phyloP scores from a whole-genome alignment of 2,329 filamentous ascomycete species.

The Fusarium paranaense region DNA sequence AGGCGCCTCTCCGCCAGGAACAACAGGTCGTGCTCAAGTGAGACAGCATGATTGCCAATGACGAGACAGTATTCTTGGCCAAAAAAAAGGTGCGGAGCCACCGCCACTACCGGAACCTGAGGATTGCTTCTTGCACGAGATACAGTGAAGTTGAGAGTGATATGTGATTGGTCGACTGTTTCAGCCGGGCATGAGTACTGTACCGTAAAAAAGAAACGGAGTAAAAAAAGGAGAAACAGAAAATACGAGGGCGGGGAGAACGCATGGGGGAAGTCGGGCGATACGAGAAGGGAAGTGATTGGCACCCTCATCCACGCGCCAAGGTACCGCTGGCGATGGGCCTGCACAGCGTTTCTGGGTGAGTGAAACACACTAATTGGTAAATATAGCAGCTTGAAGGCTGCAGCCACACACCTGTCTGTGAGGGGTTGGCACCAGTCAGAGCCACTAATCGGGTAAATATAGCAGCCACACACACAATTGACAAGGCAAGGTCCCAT shows the following conservation, averaged over 20 bases:
- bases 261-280: slow-evolving; percentile 3
- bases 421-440: slow-evolving; percentile 24
- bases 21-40: not conserved
- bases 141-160: not conserved
- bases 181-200: not conserved
- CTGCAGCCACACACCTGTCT: slow-evolving; percentile 15
- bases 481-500: not conserved
- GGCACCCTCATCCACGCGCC: slow-evolving; percentile 23
- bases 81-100: not conserved
- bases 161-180: not conserved
- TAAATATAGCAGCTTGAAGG: slow-evolving; percentile 23
- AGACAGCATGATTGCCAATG: slow-evolving; percentile 15
- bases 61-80: not conserved
- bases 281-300: slow-evolving; percentile 33
- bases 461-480: not conserved
- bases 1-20: not conserved
- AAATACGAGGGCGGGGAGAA: slow-evolving; percentile 23
- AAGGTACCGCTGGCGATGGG: not conserved
- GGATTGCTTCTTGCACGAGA: not conserved
- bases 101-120: slow-evolving; percentile 2
- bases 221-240: not conserved
- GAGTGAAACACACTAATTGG: slow-evolving; percentile 14
- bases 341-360: not conserved
- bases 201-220: not conserved
- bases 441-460: slow-evolving; percentile 3